Evolutionary conservation across 257 asterid genomes (phyloP).

Genomic region (Petrea volubilis): DNA sequence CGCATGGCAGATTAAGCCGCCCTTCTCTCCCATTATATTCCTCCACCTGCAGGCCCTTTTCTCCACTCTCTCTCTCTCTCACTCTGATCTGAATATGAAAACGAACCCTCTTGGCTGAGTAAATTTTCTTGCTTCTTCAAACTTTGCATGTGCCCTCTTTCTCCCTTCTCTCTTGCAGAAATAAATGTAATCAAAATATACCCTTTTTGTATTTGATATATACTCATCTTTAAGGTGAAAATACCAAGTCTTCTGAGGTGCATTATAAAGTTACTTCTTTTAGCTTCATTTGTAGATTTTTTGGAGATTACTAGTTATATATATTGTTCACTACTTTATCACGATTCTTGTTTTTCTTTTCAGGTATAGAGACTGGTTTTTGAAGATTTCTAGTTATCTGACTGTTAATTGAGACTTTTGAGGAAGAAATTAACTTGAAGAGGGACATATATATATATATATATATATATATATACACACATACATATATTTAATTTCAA

Average conservation of each 20-base stretch:
- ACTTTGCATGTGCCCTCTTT: constrained; percentile 34
- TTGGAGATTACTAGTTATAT: no score
- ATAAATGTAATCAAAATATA: constrained; percentile 4
- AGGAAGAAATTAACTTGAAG: no score
- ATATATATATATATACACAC: no score
- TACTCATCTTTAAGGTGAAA: no score
- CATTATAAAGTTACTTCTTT: background rate
- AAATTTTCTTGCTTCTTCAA: constrained; percentile 25
- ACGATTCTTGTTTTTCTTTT: background rate
- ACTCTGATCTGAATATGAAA: constrained; percentile 13
- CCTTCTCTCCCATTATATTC: constrained; percentile 70
- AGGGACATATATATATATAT: no score
- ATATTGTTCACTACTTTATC: background rate
- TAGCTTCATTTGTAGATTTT: no score
- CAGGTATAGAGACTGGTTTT: background rate
- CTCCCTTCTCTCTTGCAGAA: background rate
- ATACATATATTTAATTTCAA: no score
- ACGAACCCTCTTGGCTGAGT: constrained; percentile 20
- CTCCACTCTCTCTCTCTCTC: constrained; percentile 14
- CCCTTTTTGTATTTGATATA: background rate
- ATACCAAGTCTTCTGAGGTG: no score
- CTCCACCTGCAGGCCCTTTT: constrained; percentile 59
- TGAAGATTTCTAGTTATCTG: constrained; percentile 13
- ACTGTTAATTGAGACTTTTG: background rate
- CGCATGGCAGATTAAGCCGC: constrained; percentile 92